phyloP scores from a whole-genome alignment of 805 yeast genomes.

The Pichia exigua region DNA sequence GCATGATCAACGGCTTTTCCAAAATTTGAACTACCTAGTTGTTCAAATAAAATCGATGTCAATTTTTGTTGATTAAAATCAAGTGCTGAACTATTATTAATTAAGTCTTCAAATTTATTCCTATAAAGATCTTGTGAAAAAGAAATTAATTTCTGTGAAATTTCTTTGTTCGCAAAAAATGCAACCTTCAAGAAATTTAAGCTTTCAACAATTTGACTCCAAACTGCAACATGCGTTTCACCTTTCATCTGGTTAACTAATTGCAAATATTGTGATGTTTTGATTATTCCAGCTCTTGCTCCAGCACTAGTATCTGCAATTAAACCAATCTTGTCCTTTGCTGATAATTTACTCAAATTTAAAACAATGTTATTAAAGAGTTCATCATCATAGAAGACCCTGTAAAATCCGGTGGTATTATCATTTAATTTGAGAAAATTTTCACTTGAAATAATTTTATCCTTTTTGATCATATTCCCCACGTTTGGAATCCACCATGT shows the following conservation, averaged over 20 bases:
- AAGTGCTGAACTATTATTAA: constrained; percentile 6
- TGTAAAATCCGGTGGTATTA: constrained; percentile 43
- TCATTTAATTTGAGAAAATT: constrained; percentile 39
- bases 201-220: constrained; percentile 45
- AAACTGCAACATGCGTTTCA: constrained; percentile 39
- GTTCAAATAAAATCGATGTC: constrained; percentile 32
- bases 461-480: constrained; percentile 20
- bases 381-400: constrained; percentile 43
- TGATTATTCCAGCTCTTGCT: constrained; percentile 38
- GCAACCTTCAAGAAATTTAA: constrained; percentile 29
- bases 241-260: constrained; percentile 30
- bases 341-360: constrained; percentile 31
- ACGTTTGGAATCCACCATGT: constrained; percentile 52
- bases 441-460: constrained; percentile 13
- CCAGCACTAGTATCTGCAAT: constrained; percentile 45
- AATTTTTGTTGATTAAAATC: constrained; percentile 25
- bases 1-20: constrained; percentile 29
- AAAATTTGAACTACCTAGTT: constrained; percentile 33
- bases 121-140: constrained; percentile 31
- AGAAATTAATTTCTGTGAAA: constrained; percentile 21
- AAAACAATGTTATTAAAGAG: constrained; percentile 35
- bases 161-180: constrained; percentile 31
- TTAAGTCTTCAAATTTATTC: constrained; percentile 23
- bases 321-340: constrained; percentile 46
- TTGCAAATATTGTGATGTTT: constrained; percentile 38